Conservation (phyloP, 352 stramenopile species). For the Globisporangium megalacanthum region DNA sequence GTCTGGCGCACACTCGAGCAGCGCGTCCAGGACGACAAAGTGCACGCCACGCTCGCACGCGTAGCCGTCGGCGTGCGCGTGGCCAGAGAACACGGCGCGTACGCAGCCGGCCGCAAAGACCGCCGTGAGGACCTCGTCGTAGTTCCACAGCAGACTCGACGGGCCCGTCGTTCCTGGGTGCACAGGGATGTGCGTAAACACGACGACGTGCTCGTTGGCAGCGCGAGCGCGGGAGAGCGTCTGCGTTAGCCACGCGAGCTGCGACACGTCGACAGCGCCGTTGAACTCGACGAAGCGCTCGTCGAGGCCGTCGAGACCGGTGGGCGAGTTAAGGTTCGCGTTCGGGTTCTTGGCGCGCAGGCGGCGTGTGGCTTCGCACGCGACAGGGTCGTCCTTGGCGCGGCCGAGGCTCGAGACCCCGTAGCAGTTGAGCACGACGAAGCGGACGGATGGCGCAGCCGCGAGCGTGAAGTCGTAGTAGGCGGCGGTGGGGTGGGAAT, state of each 20-base stretch:
- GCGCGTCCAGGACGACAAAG: constrained; percentile 61
- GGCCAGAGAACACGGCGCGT: constrained; percentile 61
- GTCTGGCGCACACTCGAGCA: constrained; percentile 55
- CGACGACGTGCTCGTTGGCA: constrained; percentile 42
- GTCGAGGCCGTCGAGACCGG: constrained; percentile 31
- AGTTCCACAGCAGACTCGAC: constrained; percentile 74
- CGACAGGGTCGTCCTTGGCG: constrained; percentile 33
- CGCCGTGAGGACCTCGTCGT: constrained; percentile 49
- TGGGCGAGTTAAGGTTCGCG: constrained; percentile 67
- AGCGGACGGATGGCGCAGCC: constrained; percentile 38
- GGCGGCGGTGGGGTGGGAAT: constrained; percentile 4
- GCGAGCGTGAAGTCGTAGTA: constrained; percentile 68
- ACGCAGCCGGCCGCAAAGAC: constrained; percentile 43
- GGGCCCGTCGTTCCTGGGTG: constrained; percentile 34
- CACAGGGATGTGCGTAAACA: constrained; percentile 73
- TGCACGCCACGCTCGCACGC: constrained; percentile 41
- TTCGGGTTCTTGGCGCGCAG: constrained; percentile 58
- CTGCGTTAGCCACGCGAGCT: constrained; percentile 52
- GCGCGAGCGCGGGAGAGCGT: constrained; percentile 26
- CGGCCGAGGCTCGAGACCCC: constrained; percentile 58
- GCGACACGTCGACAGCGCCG: constrained; percentile 47
- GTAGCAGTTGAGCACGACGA: constrained; percentile 71
- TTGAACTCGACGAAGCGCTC: constrained; percentile 78
- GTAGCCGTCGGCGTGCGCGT: constrained; percentile 63
- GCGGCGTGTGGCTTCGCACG: constrained; percentile 30